Evolutionary conservation across 208 protist species (phyloP).

Genomic region (Trichomonas gallinae): DNA sequence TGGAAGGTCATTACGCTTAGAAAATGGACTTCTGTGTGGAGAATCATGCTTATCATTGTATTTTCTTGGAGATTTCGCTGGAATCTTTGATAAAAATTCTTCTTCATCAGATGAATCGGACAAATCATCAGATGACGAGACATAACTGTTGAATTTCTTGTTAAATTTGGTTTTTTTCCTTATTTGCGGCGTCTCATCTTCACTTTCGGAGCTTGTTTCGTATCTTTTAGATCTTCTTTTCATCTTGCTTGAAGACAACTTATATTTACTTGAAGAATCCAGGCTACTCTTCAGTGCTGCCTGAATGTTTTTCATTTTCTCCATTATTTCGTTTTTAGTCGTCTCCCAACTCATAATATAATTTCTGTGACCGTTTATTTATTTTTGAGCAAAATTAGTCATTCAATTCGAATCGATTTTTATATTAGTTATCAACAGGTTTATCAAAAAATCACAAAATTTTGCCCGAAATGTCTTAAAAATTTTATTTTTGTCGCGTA

Average conservation of each 20-base stretch:
- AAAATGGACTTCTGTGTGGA: neutral
- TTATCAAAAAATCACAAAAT: too few species aligned
- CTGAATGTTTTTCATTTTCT: neutral
- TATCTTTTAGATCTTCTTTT: neutral
- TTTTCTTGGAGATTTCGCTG: neutral
- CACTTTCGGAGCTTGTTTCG: neutral
- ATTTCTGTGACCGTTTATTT: neutral
- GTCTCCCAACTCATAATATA: neutral
- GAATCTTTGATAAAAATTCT: neutral
- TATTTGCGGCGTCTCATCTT: neutral
- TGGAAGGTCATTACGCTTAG: neutral
- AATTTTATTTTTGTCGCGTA: too few species aligned
- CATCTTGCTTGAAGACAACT: neutral
- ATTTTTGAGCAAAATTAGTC: too few species aligned
- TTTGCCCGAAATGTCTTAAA: too few species aligned
- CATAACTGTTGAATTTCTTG: neutral
- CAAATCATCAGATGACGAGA: neutral
- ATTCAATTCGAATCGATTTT: too few species aligned
- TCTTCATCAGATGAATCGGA: neutral
- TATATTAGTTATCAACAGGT: too few species aligned
- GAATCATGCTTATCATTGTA: neutral
- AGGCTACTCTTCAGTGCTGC: neutral
- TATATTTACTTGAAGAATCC: neutral
- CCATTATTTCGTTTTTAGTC: neutral
- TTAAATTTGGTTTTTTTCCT: neutral